Base-by-base conservation (phyloP, 2,329 filamentous ascomycete genomes). In the Phoma sp. region DNA sequence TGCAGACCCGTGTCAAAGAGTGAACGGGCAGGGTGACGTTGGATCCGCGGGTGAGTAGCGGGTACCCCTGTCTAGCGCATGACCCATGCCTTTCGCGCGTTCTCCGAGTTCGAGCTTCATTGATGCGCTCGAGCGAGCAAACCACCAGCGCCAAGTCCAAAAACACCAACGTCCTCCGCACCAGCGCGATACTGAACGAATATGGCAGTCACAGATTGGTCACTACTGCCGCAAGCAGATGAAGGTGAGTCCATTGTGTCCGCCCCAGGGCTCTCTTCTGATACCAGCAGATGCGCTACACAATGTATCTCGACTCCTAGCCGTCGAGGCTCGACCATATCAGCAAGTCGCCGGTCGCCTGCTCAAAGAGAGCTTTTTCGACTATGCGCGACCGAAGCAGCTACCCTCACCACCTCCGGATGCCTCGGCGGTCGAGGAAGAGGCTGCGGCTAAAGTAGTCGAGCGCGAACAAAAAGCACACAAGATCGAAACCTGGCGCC, bases 311-410 rank as follows among this genome's bases (percentile, higher is more conserved):
- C 91, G 94, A 37, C 88, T 97, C 4, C 84, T 97, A 33, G 90
- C 91, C 61, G 89, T 97, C 58, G 94, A 98, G 80, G 91, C 96
- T 72, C 92, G 92, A 55, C 92, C 92, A 0, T 97, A 96, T 80
- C 91, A 91, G 74, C 89, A 93, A 57, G 87, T 97, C 56, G 91
- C 90, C 21, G 92, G 92, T 77, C 88, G 90, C 29, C 85, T 98
- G 8, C 82, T 91, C 5, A 83, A 85, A 21, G 84, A 89, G 15
- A 85, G 86, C 49, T 85, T 88, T 19, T 82, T 91, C 27, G 81
- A 89, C 17, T 79, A 82, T 55, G 78, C 76, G 49, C 80, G 81
- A 40, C 81, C 80, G 38, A 82, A 85, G 32, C 81, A 84, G 32
- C 80, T 85, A 5, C 82, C 84, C 17, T 89, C 88, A 2, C 88